Evolutionary conservation across 441 rosid genomes (phyloP).

Genomic region (Brassica hybrid): DNA sequence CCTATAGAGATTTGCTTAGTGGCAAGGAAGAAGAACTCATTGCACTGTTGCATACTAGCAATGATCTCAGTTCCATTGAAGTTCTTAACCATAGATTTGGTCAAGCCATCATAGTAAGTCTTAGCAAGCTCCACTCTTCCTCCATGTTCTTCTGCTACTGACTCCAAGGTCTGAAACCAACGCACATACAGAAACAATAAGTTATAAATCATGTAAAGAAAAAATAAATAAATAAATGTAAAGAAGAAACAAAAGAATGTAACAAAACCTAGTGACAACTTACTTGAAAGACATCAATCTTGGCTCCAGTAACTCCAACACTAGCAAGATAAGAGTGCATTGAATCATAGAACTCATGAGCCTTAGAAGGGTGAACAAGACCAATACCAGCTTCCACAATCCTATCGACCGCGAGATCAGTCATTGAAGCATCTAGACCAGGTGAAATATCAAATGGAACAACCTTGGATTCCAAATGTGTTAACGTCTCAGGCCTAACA

Average conservation of each 20-base stretch:
- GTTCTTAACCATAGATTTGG: constrained; percentile 65
- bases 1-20: constrained; percentile 76
- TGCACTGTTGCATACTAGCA: constrained; percentile 92
- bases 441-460: constrained; percentile 53
- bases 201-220: neutral
- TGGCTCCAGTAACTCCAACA: constrained; percentile 72
- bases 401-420: constrained; percentile 76
- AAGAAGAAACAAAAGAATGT: neutral
- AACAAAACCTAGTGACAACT: constrained; percentile 29
- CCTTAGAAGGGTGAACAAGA: constrained; percentile 72
- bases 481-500: constrained; percentile 60
- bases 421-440: constrained; percentile 69
- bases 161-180: constrained; percentile 60
- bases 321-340: constrained; percentile 77
- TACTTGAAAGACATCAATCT: constrained; percentile 86
- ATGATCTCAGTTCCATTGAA: constrained; percentile 70
- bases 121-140: constrained; percentile 80
- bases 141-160: constrained; percentile 66
- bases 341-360: constrained; percentile 61
- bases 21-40: constrained; percentile 85
- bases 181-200: neutral
- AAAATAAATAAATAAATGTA: too few species aligned
- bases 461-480: constrained; percentile 59
- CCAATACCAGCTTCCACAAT: constrained; percentile 78
- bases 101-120: constrained; percentile 62